Conservation (phyloP, 2,329 filamentous ascomycete species). For the Chalaropsis thielavioides region DNA sequence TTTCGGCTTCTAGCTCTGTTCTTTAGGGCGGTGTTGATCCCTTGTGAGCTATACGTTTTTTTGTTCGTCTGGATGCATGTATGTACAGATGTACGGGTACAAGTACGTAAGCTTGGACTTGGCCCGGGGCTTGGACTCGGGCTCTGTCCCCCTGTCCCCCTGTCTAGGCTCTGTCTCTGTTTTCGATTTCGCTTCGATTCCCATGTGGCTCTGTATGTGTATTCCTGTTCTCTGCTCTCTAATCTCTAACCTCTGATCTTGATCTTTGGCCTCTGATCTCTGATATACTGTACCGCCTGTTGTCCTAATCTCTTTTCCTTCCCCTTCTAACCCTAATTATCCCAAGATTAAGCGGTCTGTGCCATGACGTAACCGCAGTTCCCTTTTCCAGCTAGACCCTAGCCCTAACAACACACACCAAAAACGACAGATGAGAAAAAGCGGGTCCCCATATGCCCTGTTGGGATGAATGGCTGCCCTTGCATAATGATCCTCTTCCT, state of each 20-base stretch:
- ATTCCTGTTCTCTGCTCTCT: neutral
- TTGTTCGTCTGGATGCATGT: neutral
- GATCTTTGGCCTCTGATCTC: neutral
- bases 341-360: too few species aligned
- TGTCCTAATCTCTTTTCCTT: neutral
- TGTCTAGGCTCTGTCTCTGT: neutral
- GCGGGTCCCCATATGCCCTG: neutral
- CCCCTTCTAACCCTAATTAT: neutral
- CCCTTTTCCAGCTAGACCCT: too few species aligned
- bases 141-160: neutral
- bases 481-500: neutral
- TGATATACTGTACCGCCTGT: neutral
- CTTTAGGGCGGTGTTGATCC: too few species aligned
- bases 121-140: neutral
- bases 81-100: too few species aligned
- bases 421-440: neutral
- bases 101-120: neutral
- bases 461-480: neutral
- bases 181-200: neutral
- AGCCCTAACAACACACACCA: too few species aligned
- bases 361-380: too few species aligned
- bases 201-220: neutral
- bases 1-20: neutral
- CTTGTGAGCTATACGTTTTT: neutral
- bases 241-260: neutral